A percentile compares a stretch with the other conserved stretches of the same genome.
These are phyloP conservation scores for Cryptococcus sp. DNA, from an alignment of 1,284 basidiomycete genomes.

Conservation along the genomic window DNA sequence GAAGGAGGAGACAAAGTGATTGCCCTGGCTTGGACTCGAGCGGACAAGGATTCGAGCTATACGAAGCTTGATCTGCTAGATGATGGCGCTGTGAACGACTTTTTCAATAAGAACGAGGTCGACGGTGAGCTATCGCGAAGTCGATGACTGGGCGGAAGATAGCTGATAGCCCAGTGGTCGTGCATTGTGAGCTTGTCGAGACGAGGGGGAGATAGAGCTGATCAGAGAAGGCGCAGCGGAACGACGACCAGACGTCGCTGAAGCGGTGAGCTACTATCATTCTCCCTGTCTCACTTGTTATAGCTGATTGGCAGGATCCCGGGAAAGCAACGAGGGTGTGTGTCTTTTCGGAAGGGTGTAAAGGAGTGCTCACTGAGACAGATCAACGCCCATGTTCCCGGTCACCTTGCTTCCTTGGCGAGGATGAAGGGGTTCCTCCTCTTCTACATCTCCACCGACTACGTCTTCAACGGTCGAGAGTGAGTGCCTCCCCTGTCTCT, in stretches of 20 bases:
- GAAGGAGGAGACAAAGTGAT: slow-evolving; percentile 34
- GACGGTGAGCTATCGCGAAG: slow-evolving; percentile 28
- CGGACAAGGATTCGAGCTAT: slow-evolving; percentile 28
- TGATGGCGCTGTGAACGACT: slow-evolving; percentile 39
- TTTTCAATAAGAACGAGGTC: slow-evolving; percentile 41
- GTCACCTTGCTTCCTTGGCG: slow-evolving; percentile 40
- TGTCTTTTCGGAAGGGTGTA: not conserved
- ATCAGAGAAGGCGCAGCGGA: slow-evolving; percentile 46
- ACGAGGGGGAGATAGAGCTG: not conserved
- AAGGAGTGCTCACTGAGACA: not conserved
- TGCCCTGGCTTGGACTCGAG: slow-evolving; percentile 46
- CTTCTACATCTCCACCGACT: slow-evolving; percentile 51
- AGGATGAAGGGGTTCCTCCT: slow-evolving; percentile 38
- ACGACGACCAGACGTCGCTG: slow-evolving; percentile 46
- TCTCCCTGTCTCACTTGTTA: slow-evolving; percentile 8
- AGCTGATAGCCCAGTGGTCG: slow-evolving; percentile 32
- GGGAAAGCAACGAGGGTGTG: slow-evolving; percentile 42
- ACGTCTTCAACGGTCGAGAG: slow-evolving; percentile 44
- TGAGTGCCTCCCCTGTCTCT: slow-evolving; percentile 12
- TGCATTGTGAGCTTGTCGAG: slow-evolving; percentile 44
- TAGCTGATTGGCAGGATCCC: slow-evolving; percentile 40
- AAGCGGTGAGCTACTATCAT: slow-evolving; percentile 24
- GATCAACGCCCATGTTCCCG: slow-evolving; percentile 50
- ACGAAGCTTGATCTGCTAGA: slow-evolving; percentile 50
- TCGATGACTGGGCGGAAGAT: not conserved